Conservation (phyloP, 2,329 filamentous ascomycete genomes). For the Geosmithia morbida region DNA sequence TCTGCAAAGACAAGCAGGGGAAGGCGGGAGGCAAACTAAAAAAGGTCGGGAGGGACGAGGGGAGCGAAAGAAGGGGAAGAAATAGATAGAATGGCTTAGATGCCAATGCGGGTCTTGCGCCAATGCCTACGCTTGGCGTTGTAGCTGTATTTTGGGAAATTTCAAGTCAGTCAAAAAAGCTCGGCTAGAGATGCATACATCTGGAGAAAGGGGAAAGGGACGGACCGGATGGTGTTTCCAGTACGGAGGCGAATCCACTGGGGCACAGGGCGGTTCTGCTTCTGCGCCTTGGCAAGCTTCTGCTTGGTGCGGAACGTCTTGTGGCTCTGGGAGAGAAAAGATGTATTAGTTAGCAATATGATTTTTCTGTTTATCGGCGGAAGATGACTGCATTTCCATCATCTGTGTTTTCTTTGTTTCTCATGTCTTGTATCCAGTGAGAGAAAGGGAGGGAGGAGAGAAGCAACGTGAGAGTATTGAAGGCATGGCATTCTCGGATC, state of each 20-base stretch:
- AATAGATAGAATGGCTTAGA: slow-evolving; percentile 52
- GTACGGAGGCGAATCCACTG: slow-evolving; percentile 99
- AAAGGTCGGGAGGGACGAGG: not conserved
- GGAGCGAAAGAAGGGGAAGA: slow-evolving; percentile 7
- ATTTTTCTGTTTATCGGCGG: not conserved
- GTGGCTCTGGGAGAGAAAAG: slow-evolving; percentile 59
- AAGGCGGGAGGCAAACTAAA: not conserved
- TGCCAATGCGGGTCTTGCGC: slow-evolving; percentile 99
- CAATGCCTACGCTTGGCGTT: slow-evolving; percentile 99
- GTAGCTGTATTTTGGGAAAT: slow-evolving; percentile 54
- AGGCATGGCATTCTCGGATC: no score
- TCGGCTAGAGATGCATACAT: not conserved
- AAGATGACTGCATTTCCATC: no score
- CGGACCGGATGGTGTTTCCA: slow-evolving; percentile 98
- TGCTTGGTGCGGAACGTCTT: slow-evolving; percentile 99
- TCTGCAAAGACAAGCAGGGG: not conserved
- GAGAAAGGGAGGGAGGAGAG: no score
- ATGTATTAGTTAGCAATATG: slow-evolving; percentile 3
- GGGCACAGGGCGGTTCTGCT: slow-evolving; percentile 99
- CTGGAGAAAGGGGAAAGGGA: slow-evolving; percentile 1
- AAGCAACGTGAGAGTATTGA: no score
- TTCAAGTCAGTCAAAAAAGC: slow-evolving; percentile 5
- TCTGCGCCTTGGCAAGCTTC: slow-evolving; percentile 99
- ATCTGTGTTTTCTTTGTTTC: no score
- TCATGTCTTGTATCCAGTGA: no score